Conservation (phyloP, 352 stramenopile genomes). For the Pilasporangium apinafurcum region DNA sequence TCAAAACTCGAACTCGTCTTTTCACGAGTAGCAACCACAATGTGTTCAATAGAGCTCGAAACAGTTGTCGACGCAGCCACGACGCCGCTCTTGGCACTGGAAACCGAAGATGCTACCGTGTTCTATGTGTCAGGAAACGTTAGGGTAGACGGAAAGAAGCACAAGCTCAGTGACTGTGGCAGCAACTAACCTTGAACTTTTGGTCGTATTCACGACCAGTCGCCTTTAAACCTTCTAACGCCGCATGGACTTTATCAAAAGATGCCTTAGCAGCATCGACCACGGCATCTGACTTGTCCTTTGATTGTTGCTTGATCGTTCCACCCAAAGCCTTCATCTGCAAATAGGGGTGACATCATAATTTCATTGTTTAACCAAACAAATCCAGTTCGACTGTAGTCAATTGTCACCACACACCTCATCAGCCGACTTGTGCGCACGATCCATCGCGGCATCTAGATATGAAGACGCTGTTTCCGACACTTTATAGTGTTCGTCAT, state of each 20-base stretch:
- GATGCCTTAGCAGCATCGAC: slow-evolving; percentile 48
- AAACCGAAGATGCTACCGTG: slow-evolving; percentile 31
- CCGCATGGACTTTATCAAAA: slow-evolving; percentile 41
- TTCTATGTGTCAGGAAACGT: slow-evolving; percentile 5
- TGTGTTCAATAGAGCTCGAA: slow-evolving; percentile 61
- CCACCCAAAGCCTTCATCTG: slow-evolving; percentile 48
- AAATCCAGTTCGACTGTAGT: not conserved
- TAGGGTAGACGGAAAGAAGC: not conserved
- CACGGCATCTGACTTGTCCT: slow-evolving; percentile 35
- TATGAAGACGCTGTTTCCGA: slow-evolving; percentile 62
- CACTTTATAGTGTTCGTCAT: slow-evolving; percentile 67
- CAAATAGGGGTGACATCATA: not conserved
- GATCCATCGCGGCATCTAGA: slow-evolving; percentile 58
- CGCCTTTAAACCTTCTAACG: slow-evolving; percentile 51
- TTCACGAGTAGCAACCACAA: slow-evolving; percentile 49
- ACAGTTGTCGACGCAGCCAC: slow-evolving; percentile 28
- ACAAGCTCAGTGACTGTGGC: not conserved
- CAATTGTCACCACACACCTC: slow-evolving; percentile 12
- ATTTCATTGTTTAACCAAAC: not conserved
- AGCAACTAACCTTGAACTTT: slow-evolving; percentile 27
- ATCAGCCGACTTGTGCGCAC: slow-evolving; percentile 64
- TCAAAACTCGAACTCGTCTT: slow-evolving; percentile 55
- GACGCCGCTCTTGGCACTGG: slow-evolving; percentile 33
- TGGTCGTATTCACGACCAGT: slow-evolving; percentile 64
- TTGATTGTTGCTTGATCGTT: slow-evolving; percentile 44